Evolutionary conservation across 2,329 filamentous ascomycete genomes (phyloP), one percentile per base, ranked within the genome.

Genomic region (Mycocentrospora acerina): DNA sequence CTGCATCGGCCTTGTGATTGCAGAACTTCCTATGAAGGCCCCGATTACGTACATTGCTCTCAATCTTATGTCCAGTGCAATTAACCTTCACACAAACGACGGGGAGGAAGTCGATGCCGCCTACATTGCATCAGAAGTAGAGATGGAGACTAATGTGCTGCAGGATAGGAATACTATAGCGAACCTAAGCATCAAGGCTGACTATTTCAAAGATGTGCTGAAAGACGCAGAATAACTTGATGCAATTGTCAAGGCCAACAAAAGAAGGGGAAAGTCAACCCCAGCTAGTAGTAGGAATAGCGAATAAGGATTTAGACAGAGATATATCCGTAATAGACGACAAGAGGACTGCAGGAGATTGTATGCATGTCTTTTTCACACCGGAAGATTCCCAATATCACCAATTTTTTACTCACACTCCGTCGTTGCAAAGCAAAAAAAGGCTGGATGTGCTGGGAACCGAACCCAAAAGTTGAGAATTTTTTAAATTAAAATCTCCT

Each of bases 171-270:
- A n/a, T n/a, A n/a, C n/a, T n/a, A n/a, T n/a, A n/a, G n/a, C n/a
- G n/a, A n/a, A 51, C 4, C 7, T 59, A 8, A 55, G 52, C 0
- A 58, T 59, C 16, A 58, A 60, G 25, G 57, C 58, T 11, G 53
- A 51, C 17, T 62, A 55, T 32, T 55, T 51, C 18, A 49, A 30
- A n/a, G 39, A 55, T 16, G 59, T 59, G 1, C 28, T 59, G 14
- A 42, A 31, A 17, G 36, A 51, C 19, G 53, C 46, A n/a, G 51
- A 55, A 35, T 38, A 50, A 13, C 41, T 60, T 16, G 53, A 57
- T 30, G 34, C 25, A 3, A 13, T 56, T 6, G 25, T 57, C 9
- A 38, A 37, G 27, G 31, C 28, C 8, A 33, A 46, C 11, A 42
- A 39, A 19, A 32, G 25, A n/a, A 45, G 40, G 33, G 42, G 48